Evolutionary conservation across 2,329 filamentous ascomycete genomes (phyloP).

Genomic region (Botrytis sinoallii): DNA sequence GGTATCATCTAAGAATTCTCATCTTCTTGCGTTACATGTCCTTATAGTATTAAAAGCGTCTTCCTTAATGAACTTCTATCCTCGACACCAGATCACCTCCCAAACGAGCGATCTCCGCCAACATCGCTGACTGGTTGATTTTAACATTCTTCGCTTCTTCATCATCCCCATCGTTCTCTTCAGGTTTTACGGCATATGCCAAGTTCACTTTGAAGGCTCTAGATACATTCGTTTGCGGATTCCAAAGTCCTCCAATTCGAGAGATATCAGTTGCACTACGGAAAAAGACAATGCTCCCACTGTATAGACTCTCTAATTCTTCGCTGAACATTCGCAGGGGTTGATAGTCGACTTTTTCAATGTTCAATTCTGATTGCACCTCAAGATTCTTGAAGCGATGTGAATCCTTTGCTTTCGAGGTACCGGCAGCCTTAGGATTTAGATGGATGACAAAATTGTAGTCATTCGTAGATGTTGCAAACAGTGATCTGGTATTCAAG

Average conservation of each 20-base stretch:
- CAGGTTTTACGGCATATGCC: slow-evolving; percentile 59
- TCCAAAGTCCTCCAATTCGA: slow-evolving; percentile 64
- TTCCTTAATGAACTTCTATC: slow-evolving; percentile 49
- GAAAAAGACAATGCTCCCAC: slow-evolving; percentile 75
- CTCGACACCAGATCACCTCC: slow-evolving; percentile 65
- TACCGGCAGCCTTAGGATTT: slow-evolving; percentile 35
- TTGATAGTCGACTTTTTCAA: slow-evolving; percentile 52
- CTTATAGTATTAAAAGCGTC: background rate
- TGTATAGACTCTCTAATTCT: slow-evolving; percentile 67
- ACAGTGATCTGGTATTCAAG: slow-evolving; percentile 60
- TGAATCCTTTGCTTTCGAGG: slow-evolving; percentile 38
- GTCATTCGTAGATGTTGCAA: slow-evolving; percentile 68
- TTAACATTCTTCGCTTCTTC: slow-evolving; percentile 50
- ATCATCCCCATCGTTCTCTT: slow-evolving; percentile 28
- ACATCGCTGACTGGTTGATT: slow-evolving; percentile 64
- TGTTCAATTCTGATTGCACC: slow-evolving; percentile 46
- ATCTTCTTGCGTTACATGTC: background rate
- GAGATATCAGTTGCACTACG: slow-evolving; percentile 58
- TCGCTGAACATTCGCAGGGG: slow-evolving; percentile 60
- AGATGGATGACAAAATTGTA: slow-evolving; percentile 86
- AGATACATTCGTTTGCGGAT: slow-evolving; percentile 45
- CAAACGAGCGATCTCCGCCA: slow-evolving; percentile 69
- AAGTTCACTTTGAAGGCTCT: slow-evolving; percentile 68
- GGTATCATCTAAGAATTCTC: slow-evolving; percentile 1
- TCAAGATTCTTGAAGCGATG: slow-evolving; percentile 79